Base-by-base conservation (phyloP, 805 yeast species). In the Kregervanrija pseudodelftensis region DNA sequence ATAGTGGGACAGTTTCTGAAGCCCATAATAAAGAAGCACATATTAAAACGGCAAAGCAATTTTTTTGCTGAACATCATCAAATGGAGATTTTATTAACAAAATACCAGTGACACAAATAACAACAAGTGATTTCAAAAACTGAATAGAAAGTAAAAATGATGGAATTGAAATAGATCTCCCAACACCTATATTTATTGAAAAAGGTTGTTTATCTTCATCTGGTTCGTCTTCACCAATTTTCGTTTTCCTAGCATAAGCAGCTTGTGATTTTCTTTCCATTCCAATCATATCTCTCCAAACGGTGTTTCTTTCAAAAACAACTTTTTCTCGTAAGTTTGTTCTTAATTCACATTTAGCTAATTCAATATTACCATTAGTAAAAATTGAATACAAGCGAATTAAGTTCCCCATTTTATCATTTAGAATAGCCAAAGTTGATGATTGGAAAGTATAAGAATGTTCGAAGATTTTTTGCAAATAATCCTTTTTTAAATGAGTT, bases 251-350 rank as follows among this genome's bases (percentile, higher is more conserved):
- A 9, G 73, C 62, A 40, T 67, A 50, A 2, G 90, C 89, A 15
- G 87, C 88, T 55, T 89, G 91, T 1, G 90, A 71, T 56, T 85
- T 85, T 53, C 96, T 76, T 61, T 90, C 96, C 55, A 90, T 65
- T 16, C 93, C 91, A 60, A 91, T 83, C 83, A 91, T 82, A 63
- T 91, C 97, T 60, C 93, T 82, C 99, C 99, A 91, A 30, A 91
- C 97, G 0, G 97, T 91, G 61, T 89, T 89, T 63, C 99, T 76
- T 66, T 91, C 98, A 95, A 96, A 91, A 14, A 90, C 96, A 33
- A 91, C 85, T 62, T 91, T 95, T 56, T 91, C 99, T 51, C 97
- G 73, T 51, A 91, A 66, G 50, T 74, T 74, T 3, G 76, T 66
- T 51, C 71, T 68, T 45, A 76, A 63, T 42, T 74, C 79, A 35